Evolutionary conservation across 1,284 basidiomycete genomes (phyloP).

Genomic region (Malassezia arunalokei): DNA sequence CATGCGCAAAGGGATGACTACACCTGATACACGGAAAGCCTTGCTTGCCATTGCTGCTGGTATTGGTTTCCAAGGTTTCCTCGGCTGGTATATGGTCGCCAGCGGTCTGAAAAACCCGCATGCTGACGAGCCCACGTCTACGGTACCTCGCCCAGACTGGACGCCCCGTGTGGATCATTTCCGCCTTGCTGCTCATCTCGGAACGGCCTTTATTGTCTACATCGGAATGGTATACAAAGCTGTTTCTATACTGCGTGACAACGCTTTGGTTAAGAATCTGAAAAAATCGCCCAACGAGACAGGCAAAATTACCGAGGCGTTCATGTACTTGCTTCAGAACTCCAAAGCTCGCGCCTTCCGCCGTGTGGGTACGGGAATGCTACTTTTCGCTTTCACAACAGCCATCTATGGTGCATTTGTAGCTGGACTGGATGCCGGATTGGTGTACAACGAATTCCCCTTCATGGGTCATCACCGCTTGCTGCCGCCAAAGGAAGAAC

Average conservation of each 20-base stretch:
- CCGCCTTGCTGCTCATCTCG: slow-evolving; percentile 83
- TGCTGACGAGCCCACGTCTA: slow-evolving; percentile 12
- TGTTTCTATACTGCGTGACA: slow-evolving; percentile 59
- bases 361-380: slow-evolving; percentile 21
- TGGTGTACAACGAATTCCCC: slow-evolving; percentile 96
- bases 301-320: not conserved
- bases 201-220: slow-evolving; percentile 78
- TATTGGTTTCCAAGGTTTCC: slow-evolving; percentile 74
- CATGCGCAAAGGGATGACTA: slow-evolving; percentile 7
- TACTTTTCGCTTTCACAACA: slow-evolving; percentile 50
- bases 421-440: slow-evolving; percentile 87
- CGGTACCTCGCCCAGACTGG: slow-evolving; percentile 28
- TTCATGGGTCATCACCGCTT: slow-evolving; percentile 75
- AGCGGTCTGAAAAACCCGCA: slow-evolving; percentile 59
- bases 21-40: slow-evolving; percentile 49
- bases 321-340: slow-evolving; percentile 16
- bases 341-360: slow-evolving; percentile 22
- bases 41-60: slow-evolving; percentile 63
- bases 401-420: slow-evolving; percentile 92
- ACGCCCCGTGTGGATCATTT: slow-evolving; percentile 83
- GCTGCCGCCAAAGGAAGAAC: slow-evolving; percentile 68
- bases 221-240: slow-evolving; percentile 79
- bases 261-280: slow-evolving; percentile 47
- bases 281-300: slow-evolving; percentile 52
- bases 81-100: slow-evolving; percentile 99